phyloP scores from a whole-genome alignment of 768 basidiomycete species.

The Cystobasidium tubakii region DNA sequence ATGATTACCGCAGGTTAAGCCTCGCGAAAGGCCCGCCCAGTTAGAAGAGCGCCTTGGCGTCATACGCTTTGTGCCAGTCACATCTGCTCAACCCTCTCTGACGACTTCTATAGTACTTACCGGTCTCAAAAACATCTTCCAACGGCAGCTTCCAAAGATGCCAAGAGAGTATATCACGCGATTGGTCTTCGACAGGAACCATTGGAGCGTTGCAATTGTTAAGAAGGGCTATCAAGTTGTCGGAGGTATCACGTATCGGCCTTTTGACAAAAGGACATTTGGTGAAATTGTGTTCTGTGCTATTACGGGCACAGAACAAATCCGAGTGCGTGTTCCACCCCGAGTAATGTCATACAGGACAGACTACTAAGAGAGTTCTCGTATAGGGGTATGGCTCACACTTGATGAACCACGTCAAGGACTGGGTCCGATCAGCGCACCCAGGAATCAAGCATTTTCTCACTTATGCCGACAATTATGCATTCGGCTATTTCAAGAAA shows the following conservation, averaged over 20 bases:
- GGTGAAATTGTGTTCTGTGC: constrained; percentile 99
- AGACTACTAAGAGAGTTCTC: background rate
- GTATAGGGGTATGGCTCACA: constrained; percentile 79
- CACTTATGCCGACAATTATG: constrained; percentile 98
- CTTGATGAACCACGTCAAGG: constrained; percentile 49
- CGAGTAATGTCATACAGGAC: background rate
- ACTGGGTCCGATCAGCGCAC: constrained; percentile 69
- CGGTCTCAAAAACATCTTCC: constrained; percentile 93
- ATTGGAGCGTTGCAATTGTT: constrained; percentile 87
- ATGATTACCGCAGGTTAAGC: constrained; percentile 5
- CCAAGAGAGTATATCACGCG: constrained; percentile 96
- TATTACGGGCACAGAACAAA: constrained; percentile 90
- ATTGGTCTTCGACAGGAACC: constrained; percentile 84
- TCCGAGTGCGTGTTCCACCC: constrained; percentile 63
- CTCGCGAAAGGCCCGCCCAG: constrained; percentile 65
- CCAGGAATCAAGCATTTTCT: constrained; percentile 56
- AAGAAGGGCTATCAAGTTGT: constrained; percentile 93
- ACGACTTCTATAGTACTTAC: constrained; percentile 78
- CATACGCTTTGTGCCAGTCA: constrained; percentile 75
- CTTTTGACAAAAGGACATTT: constrained; percentile 88
- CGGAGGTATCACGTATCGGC: constrained; percentile 93
- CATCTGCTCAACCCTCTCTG: constrained; percentile 66
- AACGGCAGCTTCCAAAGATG: constrained; percentile 97
- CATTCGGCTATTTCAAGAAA: constrained; percentile 98
- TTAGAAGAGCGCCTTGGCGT: constrained; percentile 73